Percentiles rank a stretch among this genome's conserved stretches.
These are phyloP conservation scores for Hibiscus syriacus DNA, from an alignment of 345 rosid genomes.

Conservation along the genomic window DNA sequence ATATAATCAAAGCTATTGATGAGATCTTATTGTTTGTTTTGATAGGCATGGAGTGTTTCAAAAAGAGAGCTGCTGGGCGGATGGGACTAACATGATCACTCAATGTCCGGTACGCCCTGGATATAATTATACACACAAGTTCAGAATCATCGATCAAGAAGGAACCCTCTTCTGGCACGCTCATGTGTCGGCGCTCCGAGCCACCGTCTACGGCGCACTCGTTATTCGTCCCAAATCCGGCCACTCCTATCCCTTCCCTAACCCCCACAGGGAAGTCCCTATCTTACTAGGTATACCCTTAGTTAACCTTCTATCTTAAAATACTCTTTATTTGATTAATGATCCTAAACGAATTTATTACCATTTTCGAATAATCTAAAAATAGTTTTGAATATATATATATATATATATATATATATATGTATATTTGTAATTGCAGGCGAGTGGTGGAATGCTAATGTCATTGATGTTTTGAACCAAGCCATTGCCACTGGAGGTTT, in stretches of 20 bases:
- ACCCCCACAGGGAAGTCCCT: neutral
- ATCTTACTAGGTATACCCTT: neutral
- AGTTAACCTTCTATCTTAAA: neutral
- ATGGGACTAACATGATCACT: neutral
- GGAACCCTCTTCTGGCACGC: neutral
- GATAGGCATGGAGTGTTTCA: neutral
- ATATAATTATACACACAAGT: neutral
- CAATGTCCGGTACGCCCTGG: neutral
- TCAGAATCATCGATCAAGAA: neutral
- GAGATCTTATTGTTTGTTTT: neutral
- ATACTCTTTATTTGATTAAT: neutral
- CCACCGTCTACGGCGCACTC: neutral
- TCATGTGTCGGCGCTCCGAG: neutral
- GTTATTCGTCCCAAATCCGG: neutral
- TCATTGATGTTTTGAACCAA: neutral
- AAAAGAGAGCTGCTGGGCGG: neutral
- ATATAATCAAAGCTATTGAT: neutral
- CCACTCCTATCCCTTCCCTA: neutral
- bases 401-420: neutral
- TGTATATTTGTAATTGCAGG: neutral
- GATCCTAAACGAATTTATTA: no score
- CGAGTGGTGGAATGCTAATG: neutral
- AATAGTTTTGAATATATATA: no score
- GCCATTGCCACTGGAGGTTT: neutral
- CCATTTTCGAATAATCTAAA: no score